Base-by-base conservation (phyloP, 106 monocot species). In the Gastrodia elata region DNA sequence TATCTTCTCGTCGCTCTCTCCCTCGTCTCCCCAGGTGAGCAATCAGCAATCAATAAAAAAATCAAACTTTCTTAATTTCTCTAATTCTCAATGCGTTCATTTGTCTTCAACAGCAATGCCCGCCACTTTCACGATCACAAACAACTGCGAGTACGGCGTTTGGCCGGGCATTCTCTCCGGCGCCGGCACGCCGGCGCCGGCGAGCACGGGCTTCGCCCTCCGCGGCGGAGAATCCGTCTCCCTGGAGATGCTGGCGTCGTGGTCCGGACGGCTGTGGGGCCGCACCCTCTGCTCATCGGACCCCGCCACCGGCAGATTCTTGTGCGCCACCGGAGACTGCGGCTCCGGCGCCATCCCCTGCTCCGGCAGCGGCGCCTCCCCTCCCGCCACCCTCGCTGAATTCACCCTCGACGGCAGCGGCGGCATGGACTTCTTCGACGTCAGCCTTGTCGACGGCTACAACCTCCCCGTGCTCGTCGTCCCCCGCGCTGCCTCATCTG, bases 141-240 rank as follows among this genome's bases (percentile, higher is more conserved):
- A 86, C 82, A 86, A 80, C 80, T 86, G 86, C 77, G 75, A 16
- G 42, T 81, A 87, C 83, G 75, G 83, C 16, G 78, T 83, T 8
- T 83, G 83, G 87, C 87, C 87, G 20, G 87, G 83, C 1, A 28
- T 81, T 18, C 83, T 87, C 43, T 83, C 87, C 43, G 38, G 75
- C 75, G 87, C 87, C 40, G 86, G 83, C 10, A 77, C 52, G 2
- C 1, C 80, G 6, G 39, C 76, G 2, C 75, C 75, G 8, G 11
- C 73, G 20, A 70, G 80, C 13, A 73, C 67, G 28, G 73, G 68
- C 38, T 76, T 72, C 56, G n/a, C 64, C 33, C 75, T 85, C n/a
- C 38, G 38, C 24, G 20, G 43, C 37, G 77, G 81, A n/a, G 75
- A 81, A 57, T 58, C 77, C 1, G 34, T 34, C 38, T 9, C 56